Conservation (phyloP, 129 eudicot species). For the Lactuca saligna region DNA sequence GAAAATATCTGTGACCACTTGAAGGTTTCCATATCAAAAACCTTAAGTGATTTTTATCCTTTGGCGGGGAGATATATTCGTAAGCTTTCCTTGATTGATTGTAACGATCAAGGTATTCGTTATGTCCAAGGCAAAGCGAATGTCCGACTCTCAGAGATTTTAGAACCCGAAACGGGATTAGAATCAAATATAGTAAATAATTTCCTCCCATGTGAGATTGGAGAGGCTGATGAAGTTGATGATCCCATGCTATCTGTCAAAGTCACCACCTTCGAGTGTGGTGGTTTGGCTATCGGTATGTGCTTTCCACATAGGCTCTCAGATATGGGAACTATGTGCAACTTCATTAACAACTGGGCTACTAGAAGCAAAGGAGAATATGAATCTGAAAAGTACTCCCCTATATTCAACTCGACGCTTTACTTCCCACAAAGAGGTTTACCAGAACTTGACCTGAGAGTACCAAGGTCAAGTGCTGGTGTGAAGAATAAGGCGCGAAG, state of each 20-base stretch:
- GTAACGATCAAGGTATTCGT: slow-evolving; percentile 36
- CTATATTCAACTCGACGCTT: slow-evolving; percentile 13
- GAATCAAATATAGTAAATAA: slow-evolving; percentile 9
- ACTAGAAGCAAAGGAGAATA: slow-evolving; percentile 6
- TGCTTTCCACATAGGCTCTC: slow-evolving; percentile 42
- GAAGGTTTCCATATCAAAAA: slow-evolving; percentile 19
- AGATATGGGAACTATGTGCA: slow-evolving; percentile 27
- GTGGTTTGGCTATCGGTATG: slow-evolving; percentile 40
- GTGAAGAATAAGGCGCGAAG: slow-evolving; percentile 2
- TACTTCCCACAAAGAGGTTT: slow-evolving; percentile 26
- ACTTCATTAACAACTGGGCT: slow-evolving; percentile 33
- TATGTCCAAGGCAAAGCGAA: slow-evolving; percentile 24
- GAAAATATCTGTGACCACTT: slow-evolving; percentile 21
- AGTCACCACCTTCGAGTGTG: slow-evolving; percentile 45
- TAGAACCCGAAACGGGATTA: slow-evolving; percentile 3
- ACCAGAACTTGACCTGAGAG: slow-evolving; percentile 19
- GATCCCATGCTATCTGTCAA: slow-evolving; percentile 37
- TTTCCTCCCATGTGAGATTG: slow-evolving; percentile 33
- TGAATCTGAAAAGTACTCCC: not conserved
- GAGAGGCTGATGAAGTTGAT: slow-evolving; percentile 29
- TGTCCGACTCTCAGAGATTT: slow-evolving; percentile 15
- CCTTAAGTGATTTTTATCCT: slow-evolving; percentile 36
- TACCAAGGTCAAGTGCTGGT: slow-evolving; percentile 29
- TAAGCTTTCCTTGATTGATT: slow-evolving; percentile 22
- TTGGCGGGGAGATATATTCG: slow-evolving; percentile 39